Conservation (phyloP, 2,329 filamentous ascomycete species). For the Teratosphaeriaceae sp. region DNA sequence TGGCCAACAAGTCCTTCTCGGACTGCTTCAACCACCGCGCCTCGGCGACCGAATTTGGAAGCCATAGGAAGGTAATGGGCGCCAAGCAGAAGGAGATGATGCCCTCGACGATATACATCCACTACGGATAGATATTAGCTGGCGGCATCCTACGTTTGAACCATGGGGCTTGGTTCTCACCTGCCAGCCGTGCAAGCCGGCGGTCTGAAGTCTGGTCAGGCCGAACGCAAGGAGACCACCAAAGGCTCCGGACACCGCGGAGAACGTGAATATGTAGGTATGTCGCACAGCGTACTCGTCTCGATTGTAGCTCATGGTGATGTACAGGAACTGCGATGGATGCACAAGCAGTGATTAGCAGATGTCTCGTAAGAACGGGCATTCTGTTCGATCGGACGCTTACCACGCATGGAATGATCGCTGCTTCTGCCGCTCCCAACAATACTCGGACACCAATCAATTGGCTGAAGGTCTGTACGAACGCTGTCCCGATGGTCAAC, state of each 20-base stretch:
- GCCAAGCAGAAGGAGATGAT: conserved; percentile 3
- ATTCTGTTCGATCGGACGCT: too few relatives aligned
- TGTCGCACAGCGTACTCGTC: background rate
- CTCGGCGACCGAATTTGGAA: conserved; percentile 1
- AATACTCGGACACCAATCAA: conserved; percentile 1
- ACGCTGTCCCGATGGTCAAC: conserved; percentile 1
- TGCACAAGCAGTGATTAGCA: too few relatives aligned
- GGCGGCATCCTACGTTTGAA: too few relatives aligned
- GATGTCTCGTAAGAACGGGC: too few relatives aligned
- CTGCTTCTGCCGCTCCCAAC: conserved; percentile 1
- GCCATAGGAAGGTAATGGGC: conserved; percentile 1
- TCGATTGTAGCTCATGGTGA: background rate
- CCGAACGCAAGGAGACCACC: conserved; percentile 1
- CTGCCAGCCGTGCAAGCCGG: conserved; percentile 2
- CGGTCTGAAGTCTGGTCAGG: background rate
- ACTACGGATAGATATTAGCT: too few relatives aligned
- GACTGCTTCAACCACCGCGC: background rate
- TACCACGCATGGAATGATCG: conserved; percentile 2
- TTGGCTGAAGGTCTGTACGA: conserved; percentile 2
- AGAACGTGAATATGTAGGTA: background rate
- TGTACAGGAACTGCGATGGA: background rate
- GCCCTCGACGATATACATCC: conserved; percentile 1
- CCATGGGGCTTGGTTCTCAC: too few relatives aligned
- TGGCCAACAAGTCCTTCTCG: background rate
- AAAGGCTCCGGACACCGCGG: background rate